A percentile compares a stretch with the other conserved stretches of the same genome.
phyloP scores from a whole-genome alignment of 768 basidiomycete genomes.

The Trametes cubensis region DNA sequence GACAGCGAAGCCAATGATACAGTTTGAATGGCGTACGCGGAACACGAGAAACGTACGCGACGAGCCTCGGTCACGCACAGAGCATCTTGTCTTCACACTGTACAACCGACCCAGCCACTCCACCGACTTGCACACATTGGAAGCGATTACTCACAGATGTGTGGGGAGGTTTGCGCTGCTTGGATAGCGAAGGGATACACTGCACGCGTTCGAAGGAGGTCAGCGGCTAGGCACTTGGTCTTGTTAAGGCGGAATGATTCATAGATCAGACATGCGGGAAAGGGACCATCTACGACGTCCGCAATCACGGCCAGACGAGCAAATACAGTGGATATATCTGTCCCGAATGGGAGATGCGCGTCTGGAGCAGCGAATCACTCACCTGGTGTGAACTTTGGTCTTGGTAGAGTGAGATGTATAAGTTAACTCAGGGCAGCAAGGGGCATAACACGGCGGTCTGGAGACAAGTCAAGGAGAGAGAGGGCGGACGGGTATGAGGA shows the following conservation, averaged over 20 bases:
- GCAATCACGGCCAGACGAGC: slow-evolving; percentile 47
- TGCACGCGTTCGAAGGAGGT: background rate
- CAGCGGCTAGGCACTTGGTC: slow-evolving; percentile 2
- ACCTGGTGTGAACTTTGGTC: background rate
- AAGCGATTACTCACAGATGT: no score
- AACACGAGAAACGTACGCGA: no score
- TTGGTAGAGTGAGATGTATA: slow-evolving; percentile 9
- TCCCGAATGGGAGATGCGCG: background rate
- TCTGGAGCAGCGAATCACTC: background rate
- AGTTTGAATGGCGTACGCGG: background rate
- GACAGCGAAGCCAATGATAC: slow-evolving; percentile 6
- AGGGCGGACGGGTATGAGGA: background rate
- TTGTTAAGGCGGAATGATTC: background rate
- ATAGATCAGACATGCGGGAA: slow-evolving; percentile 22
- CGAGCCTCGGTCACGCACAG: no score
- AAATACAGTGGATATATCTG: slow-evolving; percentile 35
- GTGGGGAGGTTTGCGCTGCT: no score
- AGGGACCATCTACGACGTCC: slow-evolving; percentile 20
- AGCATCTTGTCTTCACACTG: no score
- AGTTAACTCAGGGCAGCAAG: slow-evolving; percentile 6
- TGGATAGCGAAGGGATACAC: no score
- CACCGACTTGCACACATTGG: no score
- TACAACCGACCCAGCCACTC: no score
- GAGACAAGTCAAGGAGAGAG: background rate
- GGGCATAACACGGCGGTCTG: slow-evolving; percentile 1